Percentiles rank a stretch among this genome's conserved stretches.
Evolutionary conservation across 2,329 filamentous ascomycete species (phyloP).

Genomic region (Talaromyces funiculosus): DNA sequence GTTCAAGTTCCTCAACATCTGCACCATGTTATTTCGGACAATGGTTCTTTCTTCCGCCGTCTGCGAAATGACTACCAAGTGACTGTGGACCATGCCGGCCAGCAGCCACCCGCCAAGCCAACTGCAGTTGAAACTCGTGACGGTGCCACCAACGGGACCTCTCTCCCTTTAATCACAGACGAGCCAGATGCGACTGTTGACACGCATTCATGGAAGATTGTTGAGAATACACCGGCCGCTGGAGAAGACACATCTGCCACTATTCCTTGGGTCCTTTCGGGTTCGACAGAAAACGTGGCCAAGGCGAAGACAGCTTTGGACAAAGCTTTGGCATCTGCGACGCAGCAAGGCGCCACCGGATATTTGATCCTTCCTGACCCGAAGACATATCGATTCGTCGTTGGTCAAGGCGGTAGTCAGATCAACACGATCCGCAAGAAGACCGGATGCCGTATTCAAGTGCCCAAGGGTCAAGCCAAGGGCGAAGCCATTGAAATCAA

Average conservation of each 20-base stretch:
- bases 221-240: slow-evolving; percentile 46
- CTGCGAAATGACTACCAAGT: slow-evolving; percentile 82
- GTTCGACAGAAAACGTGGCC: slow-evolving; percentile 68
- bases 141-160: slow-evolving; percentile 52
- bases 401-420: slow-evolving; percentile 81
- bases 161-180: slow-evolving; percentile 91
- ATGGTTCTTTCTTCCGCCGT: slow-evolving; percentile 87
- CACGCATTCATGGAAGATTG: slow-evolving; percentile 75
- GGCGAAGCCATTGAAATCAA: slow-evolving; percentile 86
- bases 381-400: slow-evolving; percentile 80
- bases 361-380: slow-evolving; percentile 89
- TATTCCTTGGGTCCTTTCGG: slow-evolving; percentile 82
- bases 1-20: slow-evolving; percentile 74
- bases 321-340: slow-evolving; percentile 60
- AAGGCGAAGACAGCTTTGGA: slow-evolving; percentile 74
- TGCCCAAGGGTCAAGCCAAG: slow-evolving; percentile 70
- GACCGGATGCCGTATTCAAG: slow-evolving; percentile 89
- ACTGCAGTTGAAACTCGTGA: slow-evolving; percentile 44
- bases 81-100: slow-evolving; percentile 83
- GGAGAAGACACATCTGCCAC: slow-evolving; percentile 28
- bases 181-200: slow-evolving; percentile 61
- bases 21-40: slow-evolving; percentile 76
- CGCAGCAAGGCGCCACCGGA: slow-evolving; percentile 57
- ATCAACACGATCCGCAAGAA: slow-evolving; percentile 90
- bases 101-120: slow-evolving; percentile 67